These are phyloP conservation scores for Raddia guianensis DNA, from an alignment of 176 grass and related monocot genomes.

Conservation along the genomic window DNA sequence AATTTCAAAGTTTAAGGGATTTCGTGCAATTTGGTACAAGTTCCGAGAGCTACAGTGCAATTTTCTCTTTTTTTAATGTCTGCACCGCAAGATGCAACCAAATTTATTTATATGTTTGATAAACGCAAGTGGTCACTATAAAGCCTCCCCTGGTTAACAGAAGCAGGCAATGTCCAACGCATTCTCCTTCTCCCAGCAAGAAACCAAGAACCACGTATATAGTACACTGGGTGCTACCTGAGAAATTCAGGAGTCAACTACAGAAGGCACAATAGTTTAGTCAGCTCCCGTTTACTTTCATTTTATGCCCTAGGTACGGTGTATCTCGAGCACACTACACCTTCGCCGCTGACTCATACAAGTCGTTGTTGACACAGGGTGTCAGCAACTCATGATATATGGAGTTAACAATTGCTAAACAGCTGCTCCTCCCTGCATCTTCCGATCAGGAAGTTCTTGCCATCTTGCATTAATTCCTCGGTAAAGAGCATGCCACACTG, in stretches of 20 bases:
- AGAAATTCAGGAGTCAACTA: conserved; percentile 1
- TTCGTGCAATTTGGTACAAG: too few relatives aligned
- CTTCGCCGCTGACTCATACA: background rate
- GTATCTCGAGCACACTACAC: background rate
- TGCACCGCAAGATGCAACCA: conserved; percentile 10
- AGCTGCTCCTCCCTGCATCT: background rate
- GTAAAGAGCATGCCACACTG: background rate
- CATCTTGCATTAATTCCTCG: background rate
- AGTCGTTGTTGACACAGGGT: background rate
- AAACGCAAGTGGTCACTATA: conserved; percentile 14
- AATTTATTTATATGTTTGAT: background rate
- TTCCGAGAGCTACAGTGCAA: too few relatives aligned
- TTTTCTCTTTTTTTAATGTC: background rate
- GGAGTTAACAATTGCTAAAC: conserved; percentile 4
- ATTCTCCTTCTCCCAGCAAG: background rate
- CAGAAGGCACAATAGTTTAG: background rate
- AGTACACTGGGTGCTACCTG: background rate
- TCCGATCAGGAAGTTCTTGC: background rate
- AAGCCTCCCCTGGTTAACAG: conserved; percentile 10
- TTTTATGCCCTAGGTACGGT: background rate
- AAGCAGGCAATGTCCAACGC: background rate
- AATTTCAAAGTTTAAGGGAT: too few relatives aligned
- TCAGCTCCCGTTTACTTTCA: background rate
- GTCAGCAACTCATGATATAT: background rate
- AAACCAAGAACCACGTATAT: background rate